Evolutionary conservation across 1,139 yeast species (phyloP).

Genomic region (Lipomyces yarrowii): DNA sequence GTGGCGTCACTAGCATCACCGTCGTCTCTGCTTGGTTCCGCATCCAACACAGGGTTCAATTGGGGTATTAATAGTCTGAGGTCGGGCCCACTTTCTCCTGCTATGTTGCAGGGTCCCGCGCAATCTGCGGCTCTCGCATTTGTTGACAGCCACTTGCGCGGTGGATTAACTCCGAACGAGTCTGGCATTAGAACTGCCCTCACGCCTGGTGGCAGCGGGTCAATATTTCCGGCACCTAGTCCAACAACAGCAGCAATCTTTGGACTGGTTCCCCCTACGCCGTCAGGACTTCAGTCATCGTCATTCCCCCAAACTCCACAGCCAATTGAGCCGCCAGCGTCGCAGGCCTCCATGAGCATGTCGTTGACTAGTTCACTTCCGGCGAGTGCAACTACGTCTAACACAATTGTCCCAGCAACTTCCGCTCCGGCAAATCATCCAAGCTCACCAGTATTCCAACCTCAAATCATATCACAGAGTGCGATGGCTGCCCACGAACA

Average conservation of each 20-base stretch:
- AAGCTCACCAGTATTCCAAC: slow-evolving; percentile 10
- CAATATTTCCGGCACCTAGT: slow-evolving; percentile 45
- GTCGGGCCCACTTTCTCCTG: slow-evolving; percentile 33
- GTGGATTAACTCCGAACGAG: slow-evolving; percentile 37
- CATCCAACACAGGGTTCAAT: slow-evolving; percentile 15
- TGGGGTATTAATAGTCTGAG: slow-evolving; percentile 32
- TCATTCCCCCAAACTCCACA: slow-evolving; percentile 21
- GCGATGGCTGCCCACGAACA: not conserved
- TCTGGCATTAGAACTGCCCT: slow-evolving; percentile 44
- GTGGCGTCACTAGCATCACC: slow-evolving; percentile 36
- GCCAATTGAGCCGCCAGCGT: slow-evolving; percentile 19
- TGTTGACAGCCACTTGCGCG: slow-evolving; percentile 32
- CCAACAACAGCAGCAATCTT: slow-evolving; percentile 45
- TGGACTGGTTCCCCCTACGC: slow-evolving; percentile 35
- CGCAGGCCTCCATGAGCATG: slow-evolving; percentile 3
- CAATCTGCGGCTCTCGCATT: slow-evolving; percentile 27
- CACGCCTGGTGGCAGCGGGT: slow-evolving; percentile 44
- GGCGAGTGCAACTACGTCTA: slow-evolving; percentile 13
- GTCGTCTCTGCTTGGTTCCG: slow-evolving; percentile 23
- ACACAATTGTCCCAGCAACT: slow-evolving; percentile 2
- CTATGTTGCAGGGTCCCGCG: slow-evolving; percentile 33
- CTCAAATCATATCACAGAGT: slow-evolving; percentile 8
- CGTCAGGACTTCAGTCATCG: slow-evolving; percentile 15
- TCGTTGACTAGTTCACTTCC: not conserved
- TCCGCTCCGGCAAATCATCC: slow-evolving; percentile 1